phyloP scores from a whole-genome alignment of 495 filamentous ascomycete genomes.

The Hypoxylon rickii region DNA sequence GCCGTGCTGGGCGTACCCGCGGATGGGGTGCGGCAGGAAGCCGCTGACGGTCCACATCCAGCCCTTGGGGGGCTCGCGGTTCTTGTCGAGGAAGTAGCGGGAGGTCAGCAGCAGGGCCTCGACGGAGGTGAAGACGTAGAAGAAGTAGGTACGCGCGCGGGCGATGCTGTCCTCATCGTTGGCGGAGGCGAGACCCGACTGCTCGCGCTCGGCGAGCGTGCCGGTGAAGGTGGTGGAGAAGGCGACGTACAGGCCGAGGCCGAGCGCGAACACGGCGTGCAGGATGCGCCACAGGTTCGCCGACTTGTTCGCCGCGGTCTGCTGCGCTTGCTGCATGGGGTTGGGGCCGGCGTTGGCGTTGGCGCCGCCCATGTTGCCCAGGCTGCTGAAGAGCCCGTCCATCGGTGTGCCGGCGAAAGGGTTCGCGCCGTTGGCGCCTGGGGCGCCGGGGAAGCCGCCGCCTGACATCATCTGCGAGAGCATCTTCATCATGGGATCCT shows the following conservation, averaged over 20 bases:
- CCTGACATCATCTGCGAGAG: constrained; percentile 50
- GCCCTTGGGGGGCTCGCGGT: constrained; percentile 47
- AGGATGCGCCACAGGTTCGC: constrained; percentile 72
- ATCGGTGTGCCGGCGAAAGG: constrained; percentile 34
- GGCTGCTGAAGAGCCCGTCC: constrained; percentile 35
- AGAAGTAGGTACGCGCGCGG: constrained; percentile 55
- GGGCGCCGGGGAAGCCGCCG: constrained; percentile 43
- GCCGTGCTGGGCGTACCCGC: constrained; percentile 60
- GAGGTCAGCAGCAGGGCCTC: constrained; percentile 73
- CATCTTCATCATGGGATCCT: constrained; percentile 46
- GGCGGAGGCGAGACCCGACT: constrained; percentile 12
- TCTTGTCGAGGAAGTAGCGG: constrained; percentile 66
- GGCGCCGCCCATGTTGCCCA: constrained; percentile 34
- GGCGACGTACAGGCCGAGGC: constrained; percentile 72
- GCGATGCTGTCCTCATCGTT: constrained; percentile 32
- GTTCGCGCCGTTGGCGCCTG: constrained; percentile 44
- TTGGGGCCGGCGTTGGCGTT: no score
- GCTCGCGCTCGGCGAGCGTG: constrained; percentile 50
- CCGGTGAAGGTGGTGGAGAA: constrained; percentile 68
- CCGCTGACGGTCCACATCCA: constrained; percentile 63
- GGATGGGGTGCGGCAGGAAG: constrained; percentile 62
- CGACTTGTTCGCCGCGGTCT: constrained; percentile 45
- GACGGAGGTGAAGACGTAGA: constrained; percentile 75
- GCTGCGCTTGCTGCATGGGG: constrained; percentile 45
- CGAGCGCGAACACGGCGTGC: constrained; percentile 73